A percentile compares a stretch with the other conserved stretches of the same genome.
Conservation (phyloP, 2,329 filamentous ascomycete genomes). For the Cordyceps cateniannulata region DNA sequence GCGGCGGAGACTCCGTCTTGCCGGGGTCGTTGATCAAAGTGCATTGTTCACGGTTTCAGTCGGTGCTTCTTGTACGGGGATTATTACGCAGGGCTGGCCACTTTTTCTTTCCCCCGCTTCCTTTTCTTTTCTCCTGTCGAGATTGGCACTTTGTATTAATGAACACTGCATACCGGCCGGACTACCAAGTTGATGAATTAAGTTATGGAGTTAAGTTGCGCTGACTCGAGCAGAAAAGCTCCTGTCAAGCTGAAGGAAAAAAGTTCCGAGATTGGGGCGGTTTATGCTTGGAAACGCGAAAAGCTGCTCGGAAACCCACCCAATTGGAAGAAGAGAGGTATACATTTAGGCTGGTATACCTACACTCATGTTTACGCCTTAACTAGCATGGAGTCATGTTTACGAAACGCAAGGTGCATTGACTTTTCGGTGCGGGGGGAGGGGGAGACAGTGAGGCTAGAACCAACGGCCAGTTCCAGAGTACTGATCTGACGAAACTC, state of each 20-base stretch:
- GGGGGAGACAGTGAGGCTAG: background rate
- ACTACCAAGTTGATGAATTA: too few species aligned
- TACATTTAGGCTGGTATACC: too few species aligned
- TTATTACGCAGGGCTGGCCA: too few species aligned
- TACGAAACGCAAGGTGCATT: background rate
- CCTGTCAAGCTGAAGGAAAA: background rate
- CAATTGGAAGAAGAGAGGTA: background rate
- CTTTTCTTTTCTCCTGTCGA: too few species aligned
- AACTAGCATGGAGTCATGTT: background rate
- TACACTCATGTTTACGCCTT: background rate
- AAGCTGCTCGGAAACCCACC: background rate
- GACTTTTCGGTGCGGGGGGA: background rate
- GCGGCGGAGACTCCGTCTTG: background rate
- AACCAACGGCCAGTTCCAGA: background rate
- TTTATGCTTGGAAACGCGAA: background rate
- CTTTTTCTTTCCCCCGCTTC: too few species aligned
- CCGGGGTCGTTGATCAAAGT: background rate
- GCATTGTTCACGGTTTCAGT: background rate
- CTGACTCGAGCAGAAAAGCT: background rate
- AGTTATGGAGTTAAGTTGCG: too few species aligned
- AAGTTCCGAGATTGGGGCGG: background rate
- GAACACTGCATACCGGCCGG: too few species aligned
- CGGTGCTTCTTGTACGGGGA: background rate
- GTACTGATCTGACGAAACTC: background rate
- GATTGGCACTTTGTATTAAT: too few species aligned